These are phyloP conservation scores for Fusarium sp. DNA, from an alignment of 2,329 filamentous ascomycete species.

Conservation along the genomic window DNA sequence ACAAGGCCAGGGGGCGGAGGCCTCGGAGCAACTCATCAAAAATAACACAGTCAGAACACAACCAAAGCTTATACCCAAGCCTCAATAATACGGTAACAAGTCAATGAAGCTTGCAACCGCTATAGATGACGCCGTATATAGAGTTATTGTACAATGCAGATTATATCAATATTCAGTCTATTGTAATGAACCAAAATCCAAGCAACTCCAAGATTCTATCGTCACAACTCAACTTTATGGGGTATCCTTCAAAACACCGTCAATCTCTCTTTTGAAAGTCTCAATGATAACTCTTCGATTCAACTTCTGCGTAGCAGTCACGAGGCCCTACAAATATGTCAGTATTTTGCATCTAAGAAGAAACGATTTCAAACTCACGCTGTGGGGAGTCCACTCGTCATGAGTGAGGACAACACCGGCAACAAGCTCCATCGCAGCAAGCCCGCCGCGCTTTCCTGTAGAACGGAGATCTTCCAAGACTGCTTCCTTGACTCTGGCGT, in stretches of 20 bases:
- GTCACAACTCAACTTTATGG: background rate
- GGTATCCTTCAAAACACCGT: background rate
- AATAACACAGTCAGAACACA: no score
- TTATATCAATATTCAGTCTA: background rate
- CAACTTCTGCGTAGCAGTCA: slow-evolving; percentile 70
- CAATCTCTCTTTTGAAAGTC: background rate
- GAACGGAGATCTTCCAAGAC: slow-evolving; percentile 75
- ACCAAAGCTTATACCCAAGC: no score
- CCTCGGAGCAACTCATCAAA: no score
- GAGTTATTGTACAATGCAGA: background rate
- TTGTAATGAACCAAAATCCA: background rate
- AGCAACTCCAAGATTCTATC: background rate
- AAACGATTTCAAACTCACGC: slow-evolving; percentile 65
- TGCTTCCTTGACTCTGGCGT: slow-evolving; percentile 70
- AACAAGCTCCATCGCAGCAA: slow-evolving; percentile 79
- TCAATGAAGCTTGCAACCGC: no score
- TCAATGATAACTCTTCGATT: slow-evolving; percentile 57
- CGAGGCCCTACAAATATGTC: slow-evolving; percentile 59
- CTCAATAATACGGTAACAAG: no score
- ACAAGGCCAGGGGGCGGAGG: no score
- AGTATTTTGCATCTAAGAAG: background rate
- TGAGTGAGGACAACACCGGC: slow-evolving; percentile 81
- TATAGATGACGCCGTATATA: no score
- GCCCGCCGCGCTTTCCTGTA: slow-evolving; percentile 72
- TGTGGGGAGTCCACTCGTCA: slow-evolving; percentile 88